Percentiles rank a stretch among this genome's conserved stretches.
These are phyloP conservation scores for Fusarium irregulare DNA, from an alignment of 2,329 filamentous ascomycete species.

Conservation along the genomic window DNA sequence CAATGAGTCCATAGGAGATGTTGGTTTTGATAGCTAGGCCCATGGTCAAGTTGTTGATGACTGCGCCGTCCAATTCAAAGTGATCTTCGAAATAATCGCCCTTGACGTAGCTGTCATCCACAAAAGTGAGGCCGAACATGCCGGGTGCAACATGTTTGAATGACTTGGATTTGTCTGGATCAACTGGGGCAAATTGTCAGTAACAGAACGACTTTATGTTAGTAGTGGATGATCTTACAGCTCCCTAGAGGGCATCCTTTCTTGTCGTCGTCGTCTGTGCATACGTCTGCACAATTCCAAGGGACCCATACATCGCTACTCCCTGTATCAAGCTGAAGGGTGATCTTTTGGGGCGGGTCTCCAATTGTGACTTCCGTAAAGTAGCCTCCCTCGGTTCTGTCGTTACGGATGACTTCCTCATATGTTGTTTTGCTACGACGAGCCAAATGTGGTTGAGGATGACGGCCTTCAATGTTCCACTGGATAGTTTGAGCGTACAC, in stretches of 20 bases:
- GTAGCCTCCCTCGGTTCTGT: constrained; percentile 60
- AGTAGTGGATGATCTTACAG: constrained; percentile 54
- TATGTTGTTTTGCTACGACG: constrained; percentile 55
- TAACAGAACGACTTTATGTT: not conserved
- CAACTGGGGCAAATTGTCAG: constrained; percentile 55
- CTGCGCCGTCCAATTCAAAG: constrained; percentile 65
- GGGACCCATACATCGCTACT: constrained; percentile 74
- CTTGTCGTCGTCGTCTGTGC: constrained; percentile 44
- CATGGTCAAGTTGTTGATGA: constrained; percentile 67
- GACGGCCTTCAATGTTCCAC: constrained; percentile 60
- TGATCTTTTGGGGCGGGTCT: constrained; percentile 66
- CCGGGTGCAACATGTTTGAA: constrained; percentile 56
- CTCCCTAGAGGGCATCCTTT: constrained; percentile 56
- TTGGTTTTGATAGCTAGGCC: constrained; percentile 66
- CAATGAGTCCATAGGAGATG: constrained; percentile 68
- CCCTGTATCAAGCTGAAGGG: constrained; percentile 72
- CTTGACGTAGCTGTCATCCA: constrained; percentile 66
- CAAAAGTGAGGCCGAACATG: constrained; percentile 69
- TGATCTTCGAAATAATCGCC: constrained; percentile 70
- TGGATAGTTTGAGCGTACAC: constrained; percentile 54
- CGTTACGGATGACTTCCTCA: constrained; percentile 59
- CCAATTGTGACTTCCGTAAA: constrained; percentile 68
- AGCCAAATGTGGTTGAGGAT: constrained; percentile 46
- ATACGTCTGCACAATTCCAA: constrained; percentile 53
- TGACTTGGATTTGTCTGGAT: constrained; percentile 58